Evolutionary conservation across 495 filamentous ascomycete species (phyloP).

Genomic region (Evernia prunastri): DNA sequence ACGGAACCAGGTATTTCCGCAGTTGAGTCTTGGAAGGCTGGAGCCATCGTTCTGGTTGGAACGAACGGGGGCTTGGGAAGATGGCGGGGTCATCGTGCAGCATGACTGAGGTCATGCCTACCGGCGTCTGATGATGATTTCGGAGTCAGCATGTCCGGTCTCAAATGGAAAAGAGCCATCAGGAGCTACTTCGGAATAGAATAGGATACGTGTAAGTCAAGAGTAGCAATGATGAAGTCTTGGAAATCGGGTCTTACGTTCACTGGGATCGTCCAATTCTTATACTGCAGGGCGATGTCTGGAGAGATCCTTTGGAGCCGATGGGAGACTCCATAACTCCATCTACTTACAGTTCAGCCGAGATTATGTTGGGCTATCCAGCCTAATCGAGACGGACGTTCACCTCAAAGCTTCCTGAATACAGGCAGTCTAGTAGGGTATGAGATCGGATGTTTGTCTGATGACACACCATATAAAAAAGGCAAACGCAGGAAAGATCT

Average conservation of each 20-base stretch:
- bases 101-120: constrained; percentile 34
- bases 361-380: background rate
- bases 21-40: background rate
- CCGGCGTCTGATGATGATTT: constrained; percentile 27
- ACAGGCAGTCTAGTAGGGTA: background rate
- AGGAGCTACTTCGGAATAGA: too few relatives aligned
- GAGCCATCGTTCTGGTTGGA: constrained; percentile 21
- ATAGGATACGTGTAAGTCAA: background rate
- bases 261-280: constrained; percentile 28
- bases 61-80: constrained; percentile 14
- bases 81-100: constrained; percentile 30
- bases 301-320: constrained; percentile 42
- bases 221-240: background rate
- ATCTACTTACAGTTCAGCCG: constrained; percentile 13
- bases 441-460: background rate
- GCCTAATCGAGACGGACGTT: constrained; percentile 9
- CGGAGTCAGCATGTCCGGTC: too few relatives aligned
- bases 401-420: constrained; percentile 28
- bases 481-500: constrained; percentile 15
- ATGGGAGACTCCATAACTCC: constrained; percentile 35
- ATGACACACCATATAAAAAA: constrained; percentile 20
- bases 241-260: background rate
- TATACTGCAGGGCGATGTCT: constrained; percentile 27
- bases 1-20: constrained; percentile 23
- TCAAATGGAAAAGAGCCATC: too few relatives aligned